Base-by-base conservation (phyloP, 805 yeast genomes). In the Yarrowia yakushimensis region DNA sequence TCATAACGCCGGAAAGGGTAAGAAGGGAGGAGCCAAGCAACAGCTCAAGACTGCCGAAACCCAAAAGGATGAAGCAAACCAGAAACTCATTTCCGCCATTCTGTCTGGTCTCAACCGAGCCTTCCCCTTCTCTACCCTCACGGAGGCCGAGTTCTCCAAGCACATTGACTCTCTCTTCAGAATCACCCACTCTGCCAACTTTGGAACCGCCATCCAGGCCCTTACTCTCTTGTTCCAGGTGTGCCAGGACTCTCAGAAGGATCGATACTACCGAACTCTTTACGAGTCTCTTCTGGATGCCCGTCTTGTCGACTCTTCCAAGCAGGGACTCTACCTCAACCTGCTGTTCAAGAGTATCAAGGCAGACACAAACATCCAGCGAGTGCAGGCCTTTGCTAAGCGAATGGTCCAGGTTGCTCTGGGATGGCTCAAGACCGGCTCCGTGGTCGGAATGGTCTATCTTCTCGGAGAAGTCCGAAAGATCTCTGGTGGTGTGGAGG, bases 101-200 rank as follows among this genome's bases (percentile, higher is more conserved):
- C 81, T 94, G 67, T 90, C 99, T 0, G 99, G 99, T 68, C 82
- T 94, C 64, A 94, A 94, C 73, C 88, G 99, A 76, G 92, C 98
- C 0, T 93, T 90, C 80, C 98, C 98, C 62, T 94, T 89, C 72
- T 85, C 96, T 1, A 81, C 84, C 66, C 78, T 94, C 62, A 81
- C 84, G 37, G 85, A 86, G 28, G 82, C 83, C 7, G 90, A 86
- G 70, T 76, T 77, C 60, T 83, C 84, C 66, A 78, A 82, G 65
- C 97, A 94, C 75, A 78, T 93, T 70, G 87, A 90, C 70, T 86
- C 96, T 0, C 77, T 94, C 63, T 94, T 87, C 80, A 84, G 84
- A 70, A 93, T 93, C 72, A 92, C 97, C 5, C 97, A 93, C 73
- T 87, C 97, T 17, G 85, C 96, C 25, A 94, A 94, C 73, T 92